Percentiles rank a stretch among this genome's conserved stretches.
phyloP scores from a whole-genome alignment of 2,329 filamentous ascomycete genomes.

The Mycosphaerella arachidis region DNA sequence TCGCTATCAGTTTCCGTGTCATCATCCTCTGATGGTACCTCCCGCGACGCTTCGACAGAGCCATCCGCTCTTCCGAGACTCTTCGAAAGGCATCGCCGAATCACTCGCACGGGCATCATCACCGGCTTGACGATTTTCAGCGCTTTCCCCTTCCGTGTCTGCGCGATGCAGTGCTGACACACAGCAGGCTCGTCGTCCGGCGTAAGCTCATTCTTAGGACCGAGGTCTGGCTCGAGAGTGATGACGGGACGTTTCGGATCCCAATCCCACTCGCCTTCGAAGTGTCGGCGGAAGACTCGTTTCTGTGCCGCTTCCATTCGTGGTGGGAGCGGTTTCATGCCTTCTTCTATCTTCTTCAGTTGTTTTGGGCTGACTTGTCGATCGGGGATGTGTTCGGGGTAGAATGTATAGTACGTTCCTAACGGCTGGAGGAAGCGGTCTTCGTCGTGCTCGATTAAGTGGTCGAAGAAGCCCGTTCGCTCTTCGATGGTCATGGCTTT shows the following conservation, averaged over 20 bases:
- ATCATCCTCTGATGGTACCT: background rate
- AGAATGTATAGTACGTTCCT: constrained; percentile 1
- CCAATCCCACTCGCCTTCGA: background rate
- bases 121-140: background rate
- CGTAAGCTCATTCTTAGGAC: background rate
- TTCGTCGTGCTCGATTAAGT: constrained; percentile 1
- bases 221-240: background rate
- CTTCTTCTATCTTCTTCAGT: background rate
- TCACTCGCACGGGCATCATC: background rate
- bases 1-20: background rate
- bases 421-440: constrained; percentile 1
- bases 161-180: constrained; percentile 3
- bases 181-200: background rate
- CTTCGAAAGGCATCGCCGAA: background rate
- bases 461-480: constrained; percentile 2
- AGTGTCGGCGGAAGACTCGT: background rate
- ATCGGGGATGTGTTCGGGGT: constrained; percentile 3
- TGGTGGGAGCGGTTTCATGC: background rate
- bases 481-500: constrained; percentile 1
- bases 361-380: background rate
- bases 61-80: background rate
- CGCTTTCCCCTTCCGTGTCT: background rate
- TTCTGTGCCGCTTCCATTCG: background rate
- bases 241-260: background rate
- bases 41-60: background rate